Evolutionary conservation across 345 rosid species (phyloP).

Genomic region (Boechera retrofracta): DNA sequence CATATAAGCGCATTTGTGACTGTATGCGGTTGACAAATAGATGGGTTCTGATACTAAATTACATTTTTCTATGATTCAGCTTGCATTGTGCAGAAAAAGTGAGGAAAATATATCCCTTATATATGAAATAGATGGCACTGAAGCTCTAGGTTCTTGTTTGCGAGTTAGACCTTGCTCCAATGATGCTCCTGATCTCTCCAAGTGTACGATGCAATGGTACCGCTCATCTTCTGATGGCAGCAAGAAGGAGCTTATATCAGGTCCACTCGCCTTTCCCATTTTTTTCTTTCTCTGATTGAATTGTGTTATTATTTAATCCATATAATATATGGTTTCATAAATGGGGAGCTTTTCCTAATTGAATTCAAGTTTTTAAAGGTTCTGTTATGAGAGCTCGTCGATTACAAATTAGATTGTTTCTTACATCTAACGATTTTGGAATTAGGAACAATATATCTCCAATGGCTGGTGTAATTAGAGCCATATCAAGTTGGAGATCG

Average conservation of each 20-base stretch:
- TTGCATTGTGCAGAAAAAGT: slow-evolving; percentile 65
- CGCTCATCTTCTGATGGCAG: slow-evolving; percentile 74
- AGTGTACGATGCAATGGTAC: slow-evolving; percentile 83
- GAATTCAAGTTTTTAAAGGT: background rate
- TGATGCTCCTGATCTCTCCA: slow-evolving; percentile 71
- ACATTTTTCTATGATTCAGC: slow-evolving; percentile 52
- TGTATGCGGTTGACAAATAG: slow-evolving; percentile 5
- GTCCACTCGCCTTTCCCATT: slow-evolving; percentile 43
- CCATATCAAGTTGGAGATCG: background rate
- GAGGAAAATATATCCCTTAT: slow-evolving; percentile 55
- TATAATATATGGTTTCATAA: slow-evolving; percentile 4
- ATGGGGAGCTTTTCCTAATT: background rate
- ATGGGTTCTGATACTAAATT: slow-evolving; percentile 23
- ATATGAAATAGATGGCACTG: slow-evolving; percentile 86
- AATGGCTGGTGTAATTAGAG: background rate
- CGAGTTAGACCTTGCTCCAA: slow-evolving; percentile 69
- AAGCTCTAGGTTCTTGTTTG: slow-evolving; percentile 81
- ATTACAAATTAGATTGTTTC: background rate
- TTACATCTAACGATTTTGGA: background rate
- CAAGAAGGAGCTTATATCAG: slow-evolving; percentile 89
- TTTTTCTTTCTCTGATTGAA: background rate
- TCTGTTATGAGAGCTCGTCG: background rate
- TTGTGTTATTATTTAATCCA: slow-evolving; percentile 2
- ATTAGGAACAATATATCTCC: background rate
- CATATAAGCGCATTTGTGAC: slow-evolving; percentile 25